phyloP scores from a whole-genome alignment of 176 grass and related monocot genomes.

The Bromus sterilis region DNA sequence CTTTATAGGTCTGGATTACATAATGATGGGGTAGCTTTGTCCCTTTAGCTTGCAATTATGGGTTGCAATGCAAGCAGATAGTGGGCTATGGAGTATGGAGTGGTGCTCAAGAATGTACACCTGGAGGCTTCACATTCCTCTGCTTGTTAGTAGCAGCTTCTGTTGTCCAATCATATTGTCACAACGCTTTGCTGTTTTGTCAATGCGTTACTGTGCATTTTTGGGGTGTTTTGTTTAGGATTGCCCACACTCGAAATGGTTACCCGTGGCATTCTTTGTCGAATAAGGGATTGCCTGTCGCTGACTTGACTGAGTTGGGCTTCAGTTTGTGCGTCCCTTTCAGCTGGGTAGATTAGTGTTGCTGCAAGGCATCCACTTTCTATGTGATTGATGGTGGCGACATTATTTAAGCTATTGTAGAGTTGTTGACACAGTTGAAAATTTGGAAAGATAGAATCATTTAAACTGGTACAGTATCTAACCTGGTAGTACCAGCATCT shows the following conservation, averaged over 20 bases:
- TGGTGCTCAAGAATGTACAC: conserved; percentile 32
- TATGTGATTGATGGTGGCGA: not conserved
- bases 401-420: not conserved
- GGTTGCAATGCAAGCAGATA: not conserved
- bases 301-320: not conserved
- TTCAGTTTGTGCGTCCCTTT: conserved; percentile 31
- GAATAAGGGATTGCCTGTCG: conserved; percentile 10
- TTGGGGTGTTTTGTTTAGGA: conserved; percentile 11
- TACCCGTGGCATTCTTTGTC: conserved; percentile 4
- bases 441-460: not conserved
- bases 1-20: conserved; percentile 4
- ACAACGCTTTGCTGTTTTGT: conserved; percentile 16
- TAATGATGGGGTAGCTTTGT: conserved; percentile 17
- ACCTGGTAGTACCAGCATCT: too few relatives aligned
- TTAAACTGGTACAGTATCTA: not conserved
- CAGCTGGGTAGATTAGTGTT: conserved; percentile 13
- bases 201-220: not conserved
- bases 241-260: conserved; percentile 28
- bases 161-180: conserved; percentile 7
- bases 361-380: not conserved
- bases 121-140: conserved; percentile 11
- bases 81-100: not conserved
- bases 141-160: conserved; percentile 2
- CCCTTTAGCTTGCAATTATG: conserved; percentile 26
- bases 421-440: not conserved